phyloP scores from a whole-genome alignment of 2,329 filamentous ascomycete genomes.

The Myriosclerotinia duriaeana region DNA sequence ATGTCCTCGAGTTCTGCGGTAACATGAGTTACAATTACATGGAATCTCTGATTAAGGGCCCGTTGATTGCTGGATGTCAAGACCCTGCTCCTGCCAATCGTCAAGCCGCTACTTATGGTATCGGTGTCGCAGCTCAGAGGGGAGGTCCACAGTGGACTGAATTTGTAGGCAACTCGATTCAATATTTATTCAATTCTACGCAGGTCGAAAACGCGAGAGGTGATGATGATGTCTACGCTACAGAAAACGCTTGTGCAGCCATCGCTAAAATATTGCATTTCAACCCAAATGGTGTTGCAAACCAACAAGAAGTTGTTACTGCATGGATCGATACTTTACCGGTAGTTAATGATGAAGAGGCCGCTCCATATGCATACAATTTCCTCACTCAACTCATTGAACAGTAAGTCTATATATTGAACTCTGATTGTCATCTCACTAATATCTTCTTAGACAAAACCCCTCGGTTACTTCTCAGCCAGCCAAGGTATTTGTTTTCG shows the following conservation, averaged over 20 bases:
- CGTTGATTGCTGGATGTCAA: slow-evolving; percentile 80
- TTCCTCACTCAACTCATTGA: slow-evolving; percentile 91
- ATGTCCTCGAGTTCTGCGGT: slow-evolving; percentile 96
- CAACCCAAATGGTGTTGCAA: slow-evolving; percentile 73
- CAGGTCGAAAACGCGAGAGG: slow-evolving; percentile 77
- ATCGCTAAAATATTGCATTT: slow-evolving; percentile 97
- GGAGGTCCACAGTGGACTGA: slow-evolving; percentile 84
- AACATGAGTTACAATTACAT: slow-evolving; percentile 83
- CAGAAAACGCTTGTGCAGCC: slow-evolving; percentile 93
- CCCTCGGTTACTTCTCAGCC: slow-evolving; percentile 75
- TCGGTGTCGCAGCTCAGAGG: slow-evolving; percentile 91
- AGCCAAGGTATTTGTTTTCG: slow-evolving; percentile 77
- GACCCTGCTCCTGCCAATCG: slow-evolving; percentile 87
- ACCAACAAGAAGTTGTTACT: slow-evolving; percentile 72
- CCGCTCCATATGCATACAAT: slow-evolving; percentile 90
- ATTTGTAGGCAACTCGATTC: slow-evolving; percentile 78
- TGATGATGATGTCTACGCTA: slow-evolving; percentile 94
- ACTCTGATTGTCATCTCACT: slow-evolving; percentile 36
- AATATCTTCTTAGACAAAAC: slow-evolving; percentile 66
- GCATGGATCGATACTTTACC: slow-evolving; percentile 91
- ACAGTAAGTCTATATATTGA: slow-evolving; percentile 64
- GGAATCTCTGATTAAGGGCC: slow-evolving; percentile 74
- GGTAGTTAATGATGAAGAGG: slow-evolving; percentile 93
- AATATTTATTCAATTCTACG: slow-evolving; percentile 80
- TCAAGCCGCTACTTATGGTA: slow-evolving; percentile 93